Conservation (phyloP, 2,329 filamentous ascomycete species). For the Fusarium sp. region DNA sequence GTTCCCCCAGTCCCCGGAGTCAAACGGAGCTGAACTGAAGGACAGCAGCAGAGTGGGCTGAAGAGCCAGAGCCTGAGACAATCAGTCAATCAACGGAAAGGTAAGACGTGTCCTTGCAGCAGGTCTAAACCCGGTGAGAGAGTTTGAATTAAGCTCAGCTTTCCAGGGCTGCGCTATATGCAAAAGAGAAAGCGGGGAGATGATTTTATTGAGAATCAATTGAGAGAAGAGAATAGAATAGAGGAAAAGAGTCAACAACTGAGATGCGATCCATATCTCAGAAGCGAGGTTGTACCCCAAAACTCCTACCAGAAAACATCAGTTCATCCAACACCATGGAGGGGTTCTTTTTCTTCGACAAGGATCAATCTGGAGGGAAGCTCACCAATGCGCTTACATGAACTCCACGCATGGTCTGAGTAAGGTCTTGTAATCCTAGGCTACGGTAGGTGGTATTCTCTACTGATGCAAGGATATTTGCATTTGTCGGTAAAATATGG, state of each 20-base stretch:
- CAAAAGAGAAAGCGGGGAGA: conserved; percentile 4
- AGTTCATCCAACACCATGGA: conserved; percentile 20
- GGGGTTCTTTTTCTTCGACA: conserved; percentile 3
- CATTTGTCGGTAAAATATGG: background rate
- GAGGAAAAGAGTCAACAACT: background rate
- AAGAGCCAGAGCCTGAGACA: background rate
- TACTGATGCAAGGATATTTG: conserved; percentile 7
- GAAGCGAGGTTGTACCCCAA: conserved; percentile 16
- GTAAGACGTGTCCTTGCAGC: conserved; percentile 19
- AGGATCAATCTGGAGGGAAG: background rate
- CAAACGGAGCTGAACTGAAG: conserved; percentile 37
- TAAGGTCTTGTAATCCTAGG: conserved; percentile 10
- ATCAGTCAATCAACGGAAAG: background rate
- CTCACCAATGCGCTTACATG: conserved; percentile 31
- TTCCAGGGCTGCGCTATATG: conserved; percentile 19
- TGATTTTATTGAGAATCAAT: background rate
- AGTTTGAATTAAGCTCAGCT: conserved; percentile 23
- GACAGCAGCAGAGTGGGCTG: conserved; percentile 19
- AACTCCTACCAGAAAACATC: conserved; percentile 19
- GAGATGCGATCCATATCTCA: background rate
- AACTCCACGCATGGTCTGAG: conserved; percentile 39
- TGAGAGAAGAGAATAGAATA: conserved; percentile 16
- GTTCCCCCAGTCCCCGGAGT: conserved; percentile 35
- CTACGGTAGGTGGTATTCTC: conserved; percentile 11
- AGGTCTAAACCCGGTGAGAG: conserved; percentile 17